These are phyloP conservation scores for Ascomycota sp. DNA, from an alignment of 2,329 filamentous ascomycete genomes.

Conservation along the genomic window DNA sequence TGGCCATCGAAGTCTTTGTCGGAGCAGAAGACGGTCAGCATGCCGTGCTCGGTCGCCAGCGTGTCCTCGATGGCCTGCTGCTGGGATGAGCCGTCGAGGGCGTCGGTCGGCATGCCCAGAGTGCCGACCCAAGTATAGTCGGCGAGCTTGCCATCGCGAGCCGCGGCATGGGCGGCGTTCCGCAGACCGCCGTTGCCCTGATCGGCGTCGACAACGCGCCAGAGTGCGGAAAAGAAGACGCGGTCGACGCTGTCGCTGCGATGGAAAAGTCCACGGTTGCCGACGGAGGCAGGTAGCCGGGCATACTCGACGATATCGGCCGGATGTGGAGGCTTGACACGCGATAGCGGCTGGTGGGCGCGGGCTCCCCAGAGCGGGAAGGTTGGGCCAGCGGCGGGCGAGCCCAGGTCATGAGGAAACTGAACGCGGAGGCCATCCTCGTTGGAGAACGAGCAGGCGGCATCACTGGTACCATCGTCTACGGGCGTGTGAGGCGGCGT, in stretches of 20 bases:
- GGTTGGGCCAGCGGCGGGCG: conserved; percentile 56
- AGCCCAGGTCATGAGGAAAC: conserved; percentile 30
- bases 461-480: conserved; percentile 19
- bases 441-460: conserved; percentile 31
- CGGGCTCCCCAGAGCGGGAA: conserved; percentile 58
- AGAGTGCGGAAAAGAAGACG: conserved; percentile 58
- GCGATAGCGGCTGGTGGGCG: conserved; percentile 59
- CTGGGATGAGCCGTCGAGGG: conserved; percentile 49
- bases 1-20: conserved; percentile 90
- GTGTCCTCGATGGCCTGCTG: conserved; percentile 70
- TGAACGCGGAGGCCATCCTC: conserved; percentile 37
- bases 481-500: conserved; percentile 36
- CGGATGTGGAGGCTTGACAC: conserved; percentile 53
- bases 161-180: conserved; percentile 67
- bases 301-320: conserved; percentile 47
- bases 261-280: conserved; percentile 31
- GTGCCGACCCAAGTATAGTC: conserved; percentile 86
- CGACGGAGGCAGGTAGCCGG: conserved; percentile 33
- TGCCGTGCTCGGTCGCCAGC: conserved; percentile 62
- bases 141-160: conserved; percentile 44
- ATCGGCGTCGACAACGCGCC: conserved; percentile 66
- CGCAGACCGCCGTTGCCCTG: conserved; percentile 84
- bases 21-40: conserved; percentile 64
- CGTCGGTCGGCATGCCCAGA: conserved; percentile 83
- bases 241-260: conserved; percentile 45